Evolutionary conservation across 768 basidiomycete species (phyloP).

Genomic region (Macrolepiota albuminosa): DNA sequence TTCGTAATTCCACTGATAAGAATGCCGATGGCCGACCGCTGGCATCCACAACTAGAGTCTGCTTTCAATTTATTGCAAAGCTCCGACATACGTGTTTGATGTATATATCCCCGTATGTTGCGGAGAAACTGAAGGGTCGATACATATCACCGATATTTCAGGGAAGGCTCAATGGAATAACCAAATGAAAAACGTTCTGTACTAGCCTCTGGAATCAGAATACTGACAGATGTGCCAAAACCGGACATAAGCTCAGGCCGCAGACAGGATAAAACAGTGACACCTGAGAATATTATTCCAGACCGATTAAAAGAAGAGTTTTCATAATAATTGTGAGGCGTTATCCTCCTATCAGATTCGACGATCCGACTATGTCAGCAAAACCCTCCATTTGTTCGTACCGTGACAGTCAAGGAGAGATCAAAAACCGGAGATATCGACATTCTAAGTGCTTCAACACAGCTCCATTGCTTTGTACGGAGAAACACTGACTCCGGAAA

Average conservation of each 20-base stretch:
- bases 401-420: neutral
- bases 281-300: neutral
- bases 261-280: neutral
- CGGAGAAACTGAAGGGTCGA: neutral
- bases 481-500: neutral
- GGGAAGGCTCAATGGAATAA: neutral
- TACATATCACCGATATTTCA: neutral
- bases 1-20: neutral
- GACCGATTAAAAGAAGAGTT: neutral
- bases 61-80: neutral
- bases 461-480: neutral
- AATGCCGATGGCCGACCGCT: neutral
- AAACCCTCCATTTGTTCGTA: neutral
- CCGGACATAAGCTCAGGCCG: neutral
- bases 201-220: neutral
- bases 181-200: neutral
- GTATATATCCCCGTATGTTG: neutral
- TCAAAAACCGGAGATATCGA: neutral
- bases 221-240: neutral
- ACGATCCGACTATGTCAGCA: neutral
- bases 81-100: neutral
- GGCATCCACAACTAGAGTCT: neutral
- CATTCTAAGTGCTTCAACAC: too few relatives aligned
- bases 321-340: neutral
- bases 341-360: neutral